Evolutionary conservation across 495 filamentous ascomycete genomes (phyloP).

Genomic region (Physcia stellaris): DNA sequence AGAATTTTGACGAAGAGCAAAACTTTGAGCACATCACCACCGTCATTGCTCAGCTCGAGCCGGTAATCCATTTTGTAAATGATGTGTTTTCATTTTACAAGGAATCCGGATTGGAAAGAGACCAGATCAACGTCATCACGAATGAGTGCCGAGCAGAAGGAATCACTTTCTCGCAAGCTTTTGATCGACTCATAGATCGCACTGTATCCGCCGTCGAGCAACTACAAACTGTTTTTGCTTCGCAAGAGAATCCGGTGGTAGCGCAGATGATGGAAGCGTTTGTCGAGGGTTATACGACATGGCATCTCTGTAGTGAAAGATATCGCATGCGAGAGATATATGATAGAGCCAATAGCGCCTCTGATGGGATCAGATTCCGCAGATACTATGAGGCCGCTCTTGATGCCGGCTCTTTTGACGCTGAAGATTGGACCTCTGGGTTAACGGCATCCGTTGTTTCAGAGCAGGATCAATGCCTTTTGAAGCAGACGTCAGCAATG

Average conservation of each 20-base stretch:
- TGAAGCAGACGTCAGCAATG: too few species aligned
- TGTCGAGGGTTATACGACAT: slow-evolving; percentile 1
- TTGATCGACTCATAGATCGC: too few species aligned
- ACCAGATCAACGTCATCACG: slow-evolving; percentile 1
- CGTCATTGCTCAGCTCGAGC: not conserved
- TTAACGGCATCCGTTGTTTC: too few species aligned
- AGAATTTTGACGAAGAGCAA: not conserved
- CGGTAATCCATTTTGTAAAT: not conserved
- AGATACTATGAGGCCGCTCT: not conserved
- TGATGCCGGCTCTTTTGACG: slow-evolving; percentile 1
- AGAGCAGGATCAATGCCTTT: too few species aligned
- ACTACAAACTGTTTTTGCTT: too few species aligned
- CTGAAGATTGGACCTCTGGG: not conserved
- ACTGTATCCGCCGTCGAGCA: too few species aligned
- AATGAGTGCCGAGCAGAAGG: not conserved
- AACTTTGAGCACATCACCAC: not conserved
- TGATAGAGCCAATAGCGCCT: not conserved
- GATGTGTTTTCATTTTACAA: slow-evolving; percentile 2
- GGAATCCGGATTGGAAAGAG: not conserved
- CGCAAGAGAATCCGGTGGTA: not conserved
- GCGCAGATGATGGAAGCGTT: not conserved
- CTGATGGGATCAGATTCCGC: not conserved
- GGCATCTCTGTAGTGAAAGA: not conserved
- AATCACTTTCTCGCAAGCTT: too few species aligned
- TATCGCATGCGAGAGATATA: slow-evolving; percentile 1